A percentile compares a stretch with the other conserved stretches of the same genome.
phyloP scores from a whole-genome alignment of 73 alveolate species.

The Paramecium biaurelia region DNA sequence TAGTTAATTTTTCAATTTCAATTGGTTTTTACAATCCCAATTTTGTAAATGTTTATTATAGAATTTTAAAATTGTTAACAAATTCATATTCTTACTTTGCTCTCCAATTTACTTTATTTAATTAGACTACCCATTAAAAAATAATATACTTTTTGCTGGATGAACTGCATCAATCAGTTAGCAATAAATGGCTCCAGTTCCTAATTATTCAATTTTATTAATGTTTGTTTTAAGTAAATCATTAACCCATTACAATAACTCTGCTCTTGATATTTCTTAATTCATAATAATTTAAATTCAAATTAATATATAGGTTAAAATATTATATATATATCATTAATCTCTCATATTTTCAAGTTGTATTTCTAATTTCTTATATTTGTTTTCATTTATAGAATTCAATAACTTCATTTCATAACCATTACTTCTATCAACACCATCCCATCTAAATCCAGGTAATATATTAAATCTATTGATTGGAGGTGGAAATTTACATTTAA shows the following conservation, averaged over 20 bases:
- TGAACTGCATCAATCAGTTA: constrained; percentile 55
- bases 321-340: neutral
- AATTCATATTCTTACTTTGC: constrained; percentile 62
- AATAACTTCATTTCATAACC: constrained; percentile 85
- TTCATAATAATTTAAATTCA: neutral
- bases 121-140: neutral
- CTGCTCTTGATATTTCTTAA: constrained; percentile 58
- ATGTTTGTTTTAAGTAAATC: constrained; percentile 28
- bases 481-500: constrained; percentile 58
- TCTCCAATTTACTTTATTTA: constrained; percentile 61
- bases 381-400: constrained; percentile 10
- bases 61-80: constrained; percentile 57
- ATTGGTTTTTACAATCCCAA: constrained; percentile 57
- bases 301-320: neutral
- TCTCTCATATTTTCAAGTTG: constrained; percentile 26
- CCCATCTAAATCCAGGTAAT: constrained; percentile 96
- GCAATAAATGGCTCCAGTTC: constrained; percentile 63
- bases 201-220: constrained; percentile 58
- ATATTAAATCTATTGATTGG: constrained; percentile 86
- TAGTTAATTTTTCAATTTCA: constrained; percentile 57
- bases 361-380: neutral
- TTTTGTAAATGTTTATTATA: constrained; percentile 42
- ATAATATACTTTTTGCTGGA: constrained; percentile 35
- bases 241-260: constrained; percentile 57
- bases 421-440: constrained; percentile 96